Percentiles rank a stretch among this genome's conserved stretches.
Evolutionary conservation across 345 rosid genomes (phyloP).

Genomic region (Draba incana): DNA sequence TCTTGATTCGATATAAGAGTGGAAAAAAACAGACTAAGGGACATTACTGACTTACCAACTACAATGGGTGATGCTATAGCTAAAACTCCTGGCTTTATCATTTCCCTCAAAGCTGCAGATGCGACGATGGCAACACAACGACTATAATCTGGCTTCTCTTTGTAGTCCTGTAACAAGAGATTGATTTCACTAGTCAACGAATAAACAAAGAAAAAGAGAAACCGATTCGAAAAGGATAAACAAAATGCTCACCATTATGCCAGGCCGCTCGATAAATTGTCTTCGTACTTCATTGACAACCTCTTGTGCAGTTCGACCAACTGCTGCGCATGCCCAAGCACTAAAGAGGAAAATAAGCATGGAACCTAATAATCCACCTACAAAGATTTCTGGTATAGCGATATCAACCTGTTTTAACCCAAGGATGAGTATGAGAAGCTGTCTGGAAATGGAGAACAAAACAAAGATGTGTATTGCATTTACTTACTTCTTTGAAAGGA

Average conservation of each 20-base stretch:
- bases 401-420: slow-evolving; percentile 77
- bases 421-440: slow-evolving; percentile 25
- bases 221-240: background rate
- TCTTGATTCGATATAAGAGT: background rate
- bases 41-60: slow-evolving; percentile 59
- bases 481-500: slow-evolving; percentile 80
- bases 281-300: slow-evolving; percentile 98
- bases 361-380: slow-evolving; percentile 95
- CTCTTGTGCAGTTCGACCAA: slow-evolving; percentile 99
- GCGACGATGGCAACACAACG: slow-evolving; percentile 99
- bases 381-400: slow-evolving; percentile 92
- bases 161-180: slow-evolving; percentile 64
- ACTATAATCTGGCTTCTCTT: slow-evolving; percentile 97
- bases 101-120: slow-evolving; percentile 92
- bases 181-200: slow-evolving; percentile 21
- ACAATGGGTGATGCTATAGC: slow-evolving; percentile 88
- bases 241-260: slow-evolving; percentile 77
- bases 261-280: slow-evolving; percentile 98
- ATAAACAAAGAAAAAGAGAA: background rate
- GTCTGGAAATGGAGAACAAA: slow-evolving; percentile 7
- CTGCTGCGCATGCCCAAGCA: slow-evolving; percentile 97
- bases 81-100: slow-evolving; percentile 97
- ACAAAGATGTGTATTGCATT: slow-evolving; percentile 12
- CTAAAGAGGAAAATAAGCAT: slow-evolving; percentile 96
- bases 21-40: background rate